Base-by-base conservation (phyloP, 106 monocot species). In the Vanilla planifolia region DNA sequence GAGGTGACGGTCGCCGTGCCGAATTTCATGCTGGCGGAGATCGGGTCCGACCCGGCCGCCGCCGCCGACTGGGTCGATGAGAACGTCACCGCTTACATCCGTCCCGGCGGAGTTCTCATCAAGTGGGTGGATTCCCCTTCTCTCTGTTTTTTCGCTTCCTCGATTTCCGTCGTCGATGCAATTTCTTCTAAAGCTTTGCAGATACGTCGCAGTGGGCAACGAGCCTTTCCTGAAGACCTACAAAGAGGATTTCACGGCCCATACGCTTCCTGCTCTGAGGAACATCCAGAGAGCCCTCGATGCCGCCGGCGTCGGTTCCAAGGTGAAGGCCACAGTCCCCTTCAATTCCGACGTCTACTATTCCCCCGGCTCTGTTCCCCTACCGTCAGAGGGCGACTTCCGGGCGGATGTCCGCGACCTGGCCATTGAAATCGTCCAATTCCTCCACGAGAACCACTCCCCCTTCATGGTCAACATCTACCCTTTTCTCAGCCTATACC, bases 391-490 rank as follows among this genome's bases (percentile, higher is more conserved):
- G 0, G 74, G 78, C 14, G 22, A 43, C 32, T 83, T 78, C 55
- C 74, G 83, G 4, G 62, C 64, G 0, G 75, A 79, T 17, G 48
- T 75, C 62, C 56, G 34, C 7, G 50, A 71, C 42, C 48, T 61
- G 43, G 72, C 78, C 63, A 55, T 67, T 45, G 51, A 64, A 55
- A 68, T 84, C 63, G 25, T 84, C 33, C 48, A 17, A 3, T 79
- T 75, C 51, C 63, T 75, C 67, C 19, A 48, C 59, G 33, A 63
- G 16, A 71, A 72, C 59, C 27, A 33, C 15, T 55, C 78, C 14
- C 83, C 83, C 0, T 79, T 83, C 68, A 51, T 62, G 30, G 75
- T 79, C 37, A 83, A 79, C 71, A 84, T 79, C 42, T 79, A 84
- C 60, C 83, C 75, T 0, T 83, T 79, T 61, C 79, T 84, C 51